Evolutionary conservation across 106 monocot species (phyloP).

Genomic region (Platanthera zijinensis): DNA sequence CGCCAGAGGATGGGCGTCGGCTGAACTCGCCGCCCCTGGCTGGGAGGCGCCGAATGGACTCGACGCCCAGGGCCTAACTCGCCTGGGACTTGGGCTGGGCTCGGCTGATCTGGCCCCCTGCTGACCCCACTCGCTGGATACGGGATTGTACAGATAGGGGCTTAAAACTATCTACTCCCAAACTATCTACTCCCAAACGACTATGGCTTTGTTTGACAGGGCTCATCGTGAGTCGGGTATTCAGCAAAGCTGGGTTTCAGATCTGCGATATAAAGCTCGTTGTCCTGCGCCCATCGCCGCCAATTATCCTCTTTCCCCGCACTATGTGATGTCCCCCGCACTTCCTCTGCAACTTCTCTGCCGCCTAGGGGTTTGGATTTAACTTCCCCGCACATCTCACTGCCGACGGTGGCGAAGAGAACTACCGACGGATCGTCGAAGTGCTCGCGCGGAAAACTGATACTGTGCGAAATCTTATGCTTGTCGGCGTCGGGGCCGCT

Average conservation of each 20-base stretch:
- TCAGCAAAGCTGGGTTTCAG: constrained; percentile 58
- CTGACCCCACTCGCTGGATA: too few relatives aligned
- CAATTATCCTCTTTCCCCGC: constrained; percentile 40
- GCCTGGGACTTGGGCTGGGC: too few relatives aligned
- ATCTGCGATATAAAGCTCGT: constrained; percentile 57
- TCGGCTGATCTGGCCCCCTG: too few relatives aligned
- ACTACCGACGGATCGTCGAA: constrained; percentile 49
- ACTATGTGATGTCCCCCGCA: constrained; percentile 42
- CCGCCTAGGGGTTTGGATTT: constrained; percentile 15
- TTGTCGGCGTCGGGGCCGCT: constrained; percentile 53
- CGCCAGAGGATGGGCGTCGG: too few relatives aligned
- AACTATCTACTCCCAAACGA: too few relatives aligned
- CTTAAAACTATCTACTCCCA: too few relatives aligned
- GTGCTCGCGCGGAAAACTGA: constrained; percentile 16
- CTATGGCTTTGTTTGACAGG: too few relatives aligned
- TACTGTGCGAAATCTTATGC: constrained; percentile 36
- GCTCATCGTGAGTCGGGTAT: constrained; percentile 56
- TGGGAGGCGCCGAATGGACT: too few relatives aligned
- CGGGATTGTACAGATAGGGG: too few relatives aligned
- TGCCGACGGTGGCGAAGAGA: constrained; percentile 45
- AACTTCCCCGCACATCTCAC: constrained; percentile 9
- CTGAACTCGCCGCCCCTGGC: too few relatives aligned
- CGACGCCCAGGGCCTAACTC: too few relatives aligned
- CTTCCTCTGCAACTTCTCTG: constrained; percentile 36
- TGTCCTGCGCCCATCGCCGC: constrained; percentile 44